A percentile compares a stretch with the other conserved stretches of the same genome.
phyloP scores from a whole-genome alignment of 2,329 filamentous ascomycete species.

The Fusarium nanum region DNA sequence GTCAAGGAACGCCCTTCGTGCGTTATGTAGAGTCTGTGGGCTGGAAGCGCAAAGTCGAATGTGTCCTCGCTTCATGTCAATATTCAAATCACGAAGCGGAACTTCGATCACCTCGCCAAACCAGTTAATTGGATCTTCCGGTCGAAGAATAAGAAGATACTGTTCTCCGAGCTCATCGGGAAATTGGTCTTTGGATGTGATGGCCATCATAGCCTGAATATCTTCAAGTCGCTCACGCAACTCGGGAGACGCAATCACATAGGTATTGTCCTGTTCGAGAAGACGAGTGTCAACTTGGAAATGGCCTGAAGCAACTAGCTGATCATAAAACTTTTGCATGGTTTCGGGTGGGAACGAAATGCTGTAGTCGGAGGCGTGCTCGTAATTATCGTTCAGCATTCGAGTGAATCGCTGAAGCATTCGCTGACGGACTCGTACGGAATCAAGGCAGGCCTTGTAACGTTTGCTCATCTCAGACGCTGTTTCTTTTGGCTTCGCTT shows the following conservation, averaged over 20 bases:
- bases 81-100: constrained; percentile 78
- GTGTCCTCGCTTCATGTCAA: constrained; percentile 88
- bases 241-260: constrained; percentile 85
- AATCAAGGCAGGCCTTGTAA: constrained; percentile 95
- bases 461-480: constrained; percentile 93
- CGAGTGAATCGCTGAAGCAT: constrained; percentile 96
- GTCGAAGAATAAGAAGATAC: constrained; percentile 86
- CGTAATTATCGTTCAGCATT: constrained; percentile 91
- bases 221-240: constrained; percentile 81
- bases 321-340: constrained; percentile 81
- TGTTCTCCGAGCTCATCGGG: constrained; percentile 77
- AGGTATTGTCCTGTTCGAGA: constrained; percentile 79
- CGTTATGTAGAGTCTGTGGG: constrained; percentile 80
- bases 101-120: constrained; percentile 80
- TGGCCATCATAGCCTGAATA: constrained; percentile 87
- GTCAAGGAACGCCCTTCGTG: constrained; percentile 81
- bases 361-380: constrained; percentile 96
- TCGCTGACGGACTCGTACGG: constrained; percentile 92
- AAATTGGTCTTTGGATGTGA: constrained; percentile 64
- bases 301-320: constrained; percentile 83
- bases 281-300: constrained; percentile 82
- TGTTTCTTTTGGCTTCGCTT: constrained; percentile 84
- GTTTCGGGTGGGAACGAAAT: constrained; percentile 76
- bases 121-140: constrained; percentile 84
- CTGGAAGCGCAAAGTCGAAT: constrained; percentile 90